phyloP scores from a whole-genome alignment of 129 eudicot species.

The Gnaphalium uliginosum region DNA sequence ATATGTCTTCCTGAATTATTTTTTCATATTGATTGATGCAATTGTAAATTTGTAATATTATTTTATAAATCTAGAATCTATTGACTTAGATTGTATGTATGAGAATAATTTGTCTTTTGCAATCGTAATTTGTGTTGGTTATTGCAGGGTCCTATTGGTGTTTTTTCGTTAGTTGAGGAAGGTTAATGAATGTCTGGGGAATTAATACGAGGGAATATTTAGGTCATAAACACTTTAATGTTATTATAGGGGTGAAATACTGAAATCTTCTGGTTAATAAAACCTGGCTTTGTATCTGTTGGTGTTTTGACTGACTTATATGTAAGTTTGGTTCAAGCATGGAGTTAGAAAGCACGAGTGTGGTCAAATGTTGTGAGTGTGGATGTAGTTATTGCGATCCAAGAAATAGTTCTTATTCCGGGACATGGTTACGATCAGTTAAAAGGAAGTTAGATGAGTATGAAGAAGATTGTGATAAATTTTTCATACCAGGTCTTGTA shows the following conservation, averaged over 20 bases:
- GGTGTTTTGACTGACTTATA: slow-evolving; percentile 10
- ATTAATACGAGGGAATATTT: slow-evolving; percentile 30
- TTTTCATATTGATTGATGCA: not conserved
- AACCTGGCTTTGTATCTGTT: slow-evolving; percentile 3
- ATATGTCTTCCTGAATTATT: not conserved
- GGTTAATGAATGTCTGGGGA: slow-evolving; percentile 32
- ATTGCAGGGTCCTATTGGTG: slow-evolving; percentile 38
- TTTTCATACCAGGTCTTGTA: slow-evolving; percentile 53
- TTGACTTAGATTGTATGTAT: not conserved
- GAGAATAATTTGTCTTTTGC: not conserved
- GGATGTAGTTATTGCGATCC: slow-evolving; percentile 50
- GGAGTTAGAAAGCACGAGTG: slow-evolving; percentile 50
- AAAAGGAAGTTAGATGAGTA: slow-evolving; percentile 66
- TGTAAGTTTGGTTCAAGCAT: slow-evolving; percentile 30
- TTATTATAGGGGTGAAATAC: slow-evolving; percentile 13
- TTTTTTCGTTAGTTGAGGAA: slow-evolving; percentile 31
- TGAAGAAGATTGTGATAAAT: slow-evolving; percentile 46
- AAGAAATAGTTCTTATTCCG: slow-evolving; percentile 45
- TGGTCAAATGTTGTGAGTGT: slow-evolving; percentile 65
- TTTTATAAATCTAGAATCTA: too few relatives aligned
- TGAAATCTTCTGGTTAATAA: slow-evolving; percentile 19
- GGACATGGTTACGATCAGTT: slow-evolving; percentile 64
- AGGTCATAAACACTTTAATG: not conserved
- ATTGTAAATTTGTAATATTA: not conserved
- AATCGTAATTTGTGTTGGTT: not conserved